phyloP scores from a whole-genome alignment of 495 filamentous ascomycete genomes.

The Talaromyces liani region DNA sequence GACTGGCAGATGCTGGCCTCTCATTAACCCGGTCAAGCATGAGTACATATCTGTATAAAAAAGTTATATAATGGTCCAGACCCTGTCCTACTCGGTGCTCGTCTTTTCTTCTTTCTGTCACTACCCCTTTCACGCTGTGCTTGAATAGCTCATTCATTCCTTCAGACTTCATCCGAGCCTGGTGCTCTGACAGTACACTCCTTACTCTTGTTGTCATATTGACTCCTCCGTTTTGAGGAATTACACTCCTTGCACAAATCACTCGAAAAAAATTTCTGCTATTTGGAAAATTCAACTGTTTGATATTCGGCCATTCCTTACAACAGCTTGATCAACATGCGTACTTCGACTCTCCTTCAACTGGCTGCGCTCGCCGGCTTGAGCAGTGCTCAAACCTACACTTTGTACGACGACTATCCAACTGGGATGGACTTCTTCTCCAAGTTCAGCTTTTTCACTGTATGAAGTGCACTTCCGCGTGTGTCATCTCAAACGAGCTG shows the following conservation, averaged over 20 bases:
- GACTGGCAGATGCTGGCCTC: neutral
- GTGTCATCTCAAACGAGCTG: conserved; percentile 7
- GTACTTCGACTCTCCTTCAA: conserved; percentile 31
- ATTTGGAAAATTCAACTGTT: neutral
- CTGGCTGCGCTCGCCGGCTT: conserved; percentile 34
- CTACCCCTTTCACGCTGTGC: conserved; percentile 3
- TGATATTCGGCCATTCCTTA: neutral
- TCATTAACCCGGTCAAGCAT: neutral
- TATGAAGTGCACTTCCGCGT: conserved; percentile 18
- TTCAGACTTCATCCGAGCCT: conserved; percentile 2
- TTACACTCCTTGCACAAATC: neutral
- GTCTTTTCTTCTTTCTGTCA: neutral
- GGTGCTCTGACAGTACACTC: conserved; percentile 2
- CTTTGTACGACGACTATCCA: conserved; percentile 38
- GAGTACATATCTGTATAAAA: neutral
- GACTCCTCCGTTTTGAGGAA: neutral
- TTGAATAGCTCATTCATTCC: conserved; percentile 2
- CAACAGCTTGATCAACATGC: conserved; percentile 25
- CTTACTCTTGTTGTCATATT: neutral
- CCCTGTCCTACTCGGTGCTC: neutral
- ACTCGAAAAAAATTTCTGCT: neutral
- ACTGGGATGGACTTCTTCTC: conserved; percentile 39
- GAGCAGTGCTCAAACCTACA: conserved; percentile 36
- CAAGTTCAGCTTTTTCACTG: conserved; percentile 45
- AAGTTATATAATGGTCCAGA: neutral